phyloP scores from a whole-genome alignment of 2,329 filamentous ascomycete genomes.

The Fusarium tupiense region DNA sequence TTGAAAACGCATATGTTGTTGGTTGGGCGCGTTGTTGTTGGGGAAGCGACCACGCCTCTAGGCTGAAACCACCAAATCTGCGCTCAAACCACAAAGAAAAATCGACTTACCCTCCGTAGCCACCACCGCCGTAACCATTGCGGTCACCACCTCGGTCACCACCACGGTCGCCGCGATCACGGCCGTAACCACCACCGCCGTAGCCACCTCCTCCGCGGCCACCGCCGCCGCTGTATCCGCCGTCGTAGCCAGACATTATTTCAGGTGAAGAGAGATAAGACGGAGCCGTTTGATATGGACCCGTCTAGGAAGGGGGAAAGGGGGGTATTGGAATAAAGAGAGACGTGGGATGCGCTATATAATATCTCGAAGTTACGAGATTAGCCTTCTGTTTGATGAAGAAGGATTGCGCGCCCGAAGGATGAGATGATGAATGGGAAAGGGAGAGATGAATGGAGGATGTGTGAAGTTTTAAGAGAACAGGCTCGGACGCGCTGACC shows the following conservation, averaged over 20 bases:
- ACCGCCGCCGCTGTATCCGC: conserved; percentile 46
- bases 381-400: conserved; percentile 34
- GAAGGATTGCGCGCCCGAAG: conserved; percentile 45
- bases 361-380: conserved; percentile 36
- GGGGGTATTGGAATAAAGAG: conserved; percentile 29
- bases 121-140: conserved; percentile 52
- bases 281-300: conserved; percentile 15
- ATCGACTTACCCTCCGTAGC: conserved; percentile 51
- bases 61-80: conserved; percentile 23
- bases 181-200: conserved; percentile 51
- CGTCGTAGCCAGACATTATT: conserved; percentile 57
- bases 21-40: conserved; percentile 8
- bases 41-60: conserved; percentile 12
- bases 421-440: conserved; percentile 41
- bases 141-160: conserved; percentile 57
- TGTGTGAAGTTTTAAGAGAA: conserved; percentile 42
- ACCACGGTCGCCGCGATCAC: conserved; percentile 58
- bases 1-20: conserved; percentile 15
- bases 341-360: conserved; percentile 31
- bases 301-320: conserved; percentile 20
- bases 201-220: conserved; percentile 46
- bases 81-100: conserved; percentile 18
- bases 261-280: conserved; percentile 26
- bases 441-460: conserved; percentile 33
- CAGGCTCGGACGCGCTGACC: conserved; percentile 31